These are phyloP conservation scores for Xylaria telfairii DNA, from an alignment of 495 filamentous ascomycete genomes.

Conservation along the genomic window DNA sequence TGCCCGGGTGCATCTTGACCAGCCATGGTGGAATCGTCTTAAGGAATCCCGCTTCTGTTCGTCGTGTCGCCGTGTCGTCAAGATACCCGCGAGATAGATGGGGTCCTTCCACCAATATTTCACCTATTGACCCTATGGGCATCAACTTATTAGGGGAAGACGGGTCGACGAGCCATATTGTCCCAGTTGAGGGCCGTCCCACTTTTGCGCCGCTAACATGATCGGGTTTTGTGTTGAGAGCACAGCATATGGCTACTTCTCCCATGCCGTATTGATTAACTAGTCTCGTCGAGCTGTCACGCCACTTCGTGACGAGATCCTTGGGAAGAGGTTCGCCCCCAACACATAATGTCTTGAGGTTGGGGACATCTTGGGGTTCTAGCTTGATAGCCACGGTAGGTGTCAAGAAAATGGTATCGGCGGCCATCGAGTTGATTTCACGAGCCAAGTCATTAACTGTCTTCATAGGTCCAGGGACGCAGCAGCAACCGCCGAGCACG, in stretches of 20 bases:
- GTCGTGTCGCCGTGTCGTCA: slow-evolving; percentile 36
- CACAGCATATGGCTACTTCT: slow-evolving; percentile 27
- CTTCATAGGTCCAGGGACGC: slow-evolving; percentile 48
- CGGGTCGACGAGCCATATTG: slow-evolving; percentile 47
- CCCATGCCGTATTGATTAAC: slow-evolving; percentile 29
- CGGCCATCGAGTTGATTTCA: slow-evolving; percentile 45
- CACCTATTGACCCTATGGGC: slow-evolving; percentile 48
- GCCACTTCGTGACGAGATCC: slow-evolving; percentile 24
- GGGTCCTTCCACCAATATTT: slow-evolving; percentile 48
- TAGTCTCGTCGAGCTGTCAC: slow-evolving; percentile 6
- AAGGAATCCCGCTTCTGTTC: slow-evolving; percentile 44
- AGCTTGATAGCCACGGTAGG: slow-evolving; percentile 36
- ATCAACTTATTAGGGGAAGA: slow-evolving; percentile 37
- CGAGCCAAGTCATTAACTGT: slow-evolving; percentile 37
- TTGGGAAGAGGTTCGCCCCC: slow-evolving; percentile 42
- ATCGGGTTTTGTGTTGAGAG: slow-evolving; percentile 20
- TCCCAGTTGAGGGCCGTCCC: slow-evolving; percentile 20
- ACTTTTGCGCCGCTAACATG: slow-evolving; percentile 16
- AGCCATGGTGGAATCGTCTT: slow-evolving; percentile 24
- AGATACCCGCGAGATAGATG: slow-evolving; percentile 39
- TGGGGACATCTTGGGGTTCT: slow-evolving; percentile 50
- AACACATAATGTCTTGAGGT: slow-evolving; percentile 51
- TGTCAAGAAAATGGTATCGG: slow-evolving; percentile 47
- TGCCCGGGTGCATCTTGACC: slow-evolving; percentile 3
- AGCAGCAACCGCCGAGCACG: slow-evolving; percentile 50